Percentiles rank a stretch among this genome's conserved stretches.
These are phyloP conservation scores for Hawksworthiomyces lignivorus DNA, from an alignment of 2,329 filamentous ascomycete genomes.

Conservation along the genomic window DNA sequence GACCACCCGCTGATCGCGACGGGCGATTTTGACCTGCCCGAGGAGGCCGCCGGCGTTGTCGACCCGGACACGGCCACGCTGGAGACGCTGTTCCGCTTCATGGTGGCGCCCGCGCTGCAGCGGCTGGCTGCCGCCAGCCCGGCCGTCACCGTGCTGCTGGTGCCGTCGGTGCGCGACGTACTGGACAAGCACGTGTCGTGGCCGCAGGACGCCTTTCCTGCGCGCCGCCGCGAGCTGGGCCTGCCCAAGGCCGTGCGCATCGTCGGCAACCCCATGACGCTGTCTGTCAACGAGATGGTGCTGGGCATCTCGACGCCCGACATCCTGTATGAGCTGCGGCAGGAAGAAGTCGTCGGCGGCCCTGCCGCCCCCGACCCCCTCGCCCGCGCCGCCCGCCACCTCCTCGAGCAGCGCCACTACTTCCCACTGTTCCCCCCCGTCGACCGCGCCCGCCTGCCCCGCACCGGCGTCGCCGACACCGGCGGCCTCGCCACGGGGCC, in stretches of 20 bases:
- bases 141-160: conserved; percentile 69
- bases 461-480: conserved; percentile 52
- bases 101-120: conserved; percentile 67
- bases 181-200: conserved; percentile 79
- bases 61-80: conserved; percentile 76
- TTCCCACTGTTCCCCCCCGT: conserved; percentile 81
- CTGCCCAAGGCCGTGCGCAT: conserved; percentile 69
- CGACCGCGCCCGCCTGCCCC: conserved; percentile 58
- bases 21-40: conserved; percentile 70
- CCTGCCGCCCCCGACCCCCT: conserved; percentile 49
- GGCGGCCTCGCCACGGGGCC: conserved; percentile 61
- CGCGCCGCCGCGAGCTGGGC: conserved; percentile 62
- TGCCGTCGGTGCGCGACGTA: conserved; percentile 76
- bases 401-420: conserved; percentile 87
- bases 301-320: conserved; percentile 80
- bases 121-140: conserved; percentile 65
- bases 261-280: conserved; percentile 83
- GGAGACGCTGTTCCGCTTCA: conserved; percentile 71
- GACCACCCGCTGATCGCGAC: conserved; percentile 82
- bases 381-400: conserved; percentile 62
- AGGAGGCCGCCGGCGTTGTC: conserved; percentile 44
- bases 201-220: conserved; percentile 61
- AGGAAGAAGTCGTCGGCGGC: conserved; percentile 60
- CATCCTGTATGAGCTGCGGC: conserved; percentile 70
- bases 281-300: conserved; percentile 80